Conservation (phyloP, 1,284 basidiomycete species). For the Ganoderma resinaceum region DNA sequence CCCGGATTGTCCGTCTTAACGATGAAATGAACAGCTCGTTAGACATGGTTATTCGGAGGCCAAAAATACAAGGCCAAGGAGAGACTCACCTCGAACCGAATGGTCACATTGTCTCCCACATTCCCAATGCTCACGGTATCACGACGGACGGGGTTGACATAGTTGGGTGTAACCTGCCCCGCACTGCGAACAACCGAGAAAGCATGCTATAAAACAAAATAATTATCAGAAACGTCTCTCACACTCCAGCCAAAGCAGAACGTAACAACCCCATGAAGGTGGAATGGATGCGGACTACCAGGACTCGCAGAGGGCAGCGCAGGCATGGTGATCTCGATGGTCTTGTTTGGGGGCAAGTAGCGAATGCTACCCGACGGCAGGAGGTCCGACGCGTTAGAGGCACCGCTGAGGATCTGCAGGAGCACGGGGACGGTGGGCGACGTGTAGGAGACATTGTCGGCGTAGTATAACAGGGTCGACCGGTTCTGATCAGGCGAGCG, state of each 20-base stretch:
- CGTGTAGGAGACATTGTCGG: conserved; percentile 36
- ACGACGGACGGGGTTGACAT: conserved; percentile 42
- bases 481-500: conserved; percentile 18
- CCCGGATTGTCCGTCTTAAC: conserved; percentile 35
- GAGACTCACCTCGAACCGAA: conserved; percentile 18
- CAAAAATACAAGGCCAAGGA: not conserved
- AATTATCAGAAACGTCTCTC: not conserved
- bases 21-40: not conserved
- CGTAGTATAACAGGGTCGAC: conserved; percentile 32
- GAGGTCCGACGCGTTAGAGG: conserved; percentile 37
- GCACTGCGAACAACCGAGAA: conserved; percentile 29
- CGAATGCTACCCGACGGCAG: conserved; percentile 43
- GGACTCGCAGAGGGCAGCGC: conserved; percentile 29
- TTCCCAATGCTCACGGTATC: conserved; percentile 30
- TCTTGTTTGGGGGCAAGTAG: conserved; percentile 38
- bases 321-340: conserved; percentile 45
- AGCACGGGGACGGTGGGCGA: conserved; percentile 43
- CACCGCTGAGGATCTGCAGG: conserved; percentile 46
- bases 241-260: not conserved
- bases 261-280: conserved; percentile 52
- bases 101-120: conserved; percentile 16
- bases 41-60: not conserved
- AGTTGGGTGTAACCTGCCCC: conserved; percentile 40
- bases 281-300: conserved; percentile 47
- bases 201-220: conserved; percentile 12